phyloP scores from a whole-genome alignment of 805 yeast species.

The Isabelozyma heimii region DNA sequence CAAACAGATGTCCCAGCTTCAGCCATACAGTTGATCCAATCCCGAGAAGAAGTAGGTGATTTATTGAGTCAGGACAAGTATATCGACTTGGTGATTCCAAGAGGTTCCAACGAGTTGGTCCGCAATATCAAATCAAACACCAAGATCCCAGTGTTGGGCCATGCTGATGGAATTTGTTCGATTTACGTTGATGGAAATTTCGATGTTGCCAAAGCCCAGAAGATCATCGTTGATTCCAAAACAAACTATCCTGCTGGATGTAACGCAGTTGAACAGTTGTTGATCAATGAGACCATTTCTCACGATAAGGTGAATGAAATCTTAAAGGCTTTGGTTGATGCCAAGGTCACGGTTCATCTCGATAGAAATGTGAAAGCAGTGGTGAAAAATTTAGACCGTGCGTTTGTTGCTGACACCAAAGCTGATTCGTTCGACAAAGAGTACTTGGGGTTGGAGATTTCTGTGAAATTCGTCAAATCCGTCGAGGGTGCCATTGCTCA shows the following conservation, averaged over 20 bases:
- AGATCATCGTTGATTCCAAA: conserved; percentile 80
- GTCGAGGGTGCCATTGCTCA: conserved; percentile 77
- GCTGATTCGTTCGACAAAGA: conserved; percentile 79
- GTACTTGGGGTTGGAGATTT: conserved; percentile 78
- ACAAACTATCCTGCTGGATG: conserved; percentile 99
- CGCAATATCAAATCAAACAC: conserved; percentile 81
- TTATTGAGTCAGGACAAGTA: conserved; percentile 80
- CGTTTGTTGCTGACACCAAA: conserved; percentile 45
- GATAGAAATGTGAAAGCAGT: conserved; percentile 47
- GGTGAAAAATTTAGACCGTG: conserved; percentile 10
- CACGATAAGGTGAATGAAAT: conserved; percentile 21
- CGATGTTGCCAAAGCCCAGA: conserved; percentile 72
- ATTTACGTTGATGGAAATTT: conserved; percentile 78
- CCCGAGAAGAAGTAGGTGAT: conserved; percentile 87
- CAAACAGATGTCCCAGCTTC: conserved; percentile 73
- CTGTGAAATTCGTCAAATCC: conserved; percentile 60
- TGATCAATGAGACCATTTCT: conserved; percentile 51
- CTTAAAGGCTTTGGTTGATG: conserved; percentile 46
- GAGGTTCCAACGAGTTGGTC: conserved; percentile 95
- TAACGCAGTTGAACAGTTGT: conserved; percentile 88
- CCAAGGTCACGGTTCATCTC: conserved; percentile 73
- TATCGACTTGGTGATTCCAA: conserved; percentile 93
- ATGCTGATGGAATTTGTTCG: conserved; percentile 97
- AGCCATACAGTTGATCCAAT: conserved; percentile 82
- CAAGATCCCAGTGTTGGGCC: conserved; percentile 96